Evolutionary conservation across 805 yeast species (phyloP), one percentile per base, ranked within the genome.

Genomic region (Scheffersomyces amazonensis): DNA sequence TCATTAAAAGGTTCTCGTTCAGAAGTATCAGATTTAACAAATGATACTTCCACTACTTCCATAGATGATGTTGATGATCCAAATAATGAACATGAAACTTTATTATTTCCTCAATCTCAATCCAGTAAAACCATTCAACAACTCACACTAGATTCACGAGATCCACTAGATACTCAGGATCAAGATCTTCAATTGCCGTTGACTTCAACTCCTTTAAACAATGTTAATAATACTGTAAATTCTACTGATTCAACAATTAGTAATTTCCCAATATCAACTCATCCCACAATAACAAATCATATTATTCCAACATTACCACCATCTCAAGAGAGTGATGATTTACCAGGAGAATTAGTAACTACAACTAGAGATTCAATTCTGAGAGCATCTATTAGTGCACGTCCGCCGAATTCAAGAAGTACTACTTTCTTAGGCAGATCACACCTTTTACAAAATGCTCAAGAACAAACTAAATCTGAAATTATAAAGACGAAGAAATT

Each of bases 41-140:
- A 56, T 27, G 62, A 56, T 29, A 57, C 64, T 4, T 39, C 53
- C 12, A 61, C 62, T 10, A 48, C 54, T 21, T 52, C 58, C 5
- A 33, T 52, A 3, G 58, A 50, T 8, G 49, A 49, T 13, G n/a
- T n/a, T n/a, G 29, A 35, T 29, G 41, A 33, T 28, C 9, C 6
- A 16, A 9, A 16, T 16, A 20, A 15, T 6, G 17, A 27, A 5
- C 7, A n/a, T 13, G 5, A 24, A 9, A 24, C 28, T 9, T 6
- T 24, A 9, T 24, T 24, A 11, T 13, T 27, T 15, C 30, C 30
- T 27, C 17, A n/a, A 13, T 27, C 30, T 27, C 30, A 27, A 5
- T 27, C 30, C n/a, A 27, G 30, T 27, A 27, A 27, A 27, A 27
- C 30, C 10, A 27, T 27, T 15, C 30, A 27, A 27, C 30, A 27